phyloP scores from a whole-genome alignment of 1,284 basidiomycete species.

The Heterobasidion irregulare region DNA sequence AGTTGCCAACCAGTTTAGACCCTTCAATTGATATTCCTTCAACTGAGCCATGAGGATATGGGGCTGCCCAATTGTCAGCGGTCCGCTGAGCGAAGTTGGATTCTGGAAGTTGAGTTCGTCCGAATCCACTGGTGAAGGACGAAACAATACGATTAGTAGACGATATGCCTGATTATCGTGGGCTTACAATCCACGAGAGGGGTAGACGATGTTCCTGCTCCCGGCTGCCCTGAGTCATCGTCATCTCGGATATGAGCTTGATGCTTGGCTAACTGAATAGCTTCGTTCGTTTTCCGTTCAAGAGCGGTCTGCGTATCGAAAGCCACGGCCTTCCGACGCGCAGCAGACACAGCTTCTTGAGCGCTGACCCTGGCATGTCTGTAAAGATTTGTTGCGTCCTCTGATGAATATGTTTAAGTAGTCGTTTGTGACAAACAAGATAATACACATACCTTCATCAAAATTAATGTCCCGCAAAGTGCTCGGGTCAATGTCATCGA shows the following conservation, averaged over 20 bases:
- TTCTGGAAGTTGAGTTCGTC: conserved; percentile 99
- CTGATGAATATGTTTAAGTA: conserved; percentile 28
- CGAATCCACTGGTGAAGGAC: conserved; percentile 61
- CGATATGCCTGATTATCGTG: neutral
- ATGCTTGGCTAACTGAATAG: conserved; percentile 57
- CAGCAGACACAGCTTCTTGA: conserved; percentile 80
- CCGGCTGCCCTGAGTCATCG: conserved; percentile 25
- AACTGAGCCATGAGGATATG: conserved; percentile 95
- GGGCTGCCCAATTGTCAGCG: conserved; percentile 85
- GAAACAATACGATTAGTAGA: conserved; percentile 4
- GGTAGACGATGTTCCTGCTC: conserved; percentile 13
- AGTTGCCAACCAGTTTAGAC: conserved; percentile 96
- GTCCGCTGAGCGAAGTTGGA: conserved; percentile 87
- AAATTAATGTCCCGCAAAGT: conserved; percentile 82
- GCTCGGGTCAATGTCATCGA: conserved; percentile 42
- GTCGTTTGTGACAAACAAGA: neutral
- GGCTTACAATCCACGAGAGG: conserved; percentile 63
- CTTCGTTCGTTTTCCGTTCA: conserved; percentile 76
- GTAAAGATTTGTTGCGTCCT: conserved; percentile 87
- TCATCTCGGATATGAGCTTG: conserved; percentile 49
- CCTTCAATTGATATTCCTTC: conserved; percentile 99
- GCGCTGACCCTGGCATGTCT: conserved; percentile 87
- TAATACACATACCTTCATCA: conserved; percentile 66
- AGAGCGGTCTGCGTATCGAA: conserved; percentile 82
- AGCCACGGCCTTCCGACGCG: conserved; percentile 73